Percentiles rank a stretch among this genome's conserved stretches.
These are phyloP conservation scores for Blastocrithidia nonstop DNA, from an alignment of 208 protist genomes.

Conservation along the genomic window DNA sequence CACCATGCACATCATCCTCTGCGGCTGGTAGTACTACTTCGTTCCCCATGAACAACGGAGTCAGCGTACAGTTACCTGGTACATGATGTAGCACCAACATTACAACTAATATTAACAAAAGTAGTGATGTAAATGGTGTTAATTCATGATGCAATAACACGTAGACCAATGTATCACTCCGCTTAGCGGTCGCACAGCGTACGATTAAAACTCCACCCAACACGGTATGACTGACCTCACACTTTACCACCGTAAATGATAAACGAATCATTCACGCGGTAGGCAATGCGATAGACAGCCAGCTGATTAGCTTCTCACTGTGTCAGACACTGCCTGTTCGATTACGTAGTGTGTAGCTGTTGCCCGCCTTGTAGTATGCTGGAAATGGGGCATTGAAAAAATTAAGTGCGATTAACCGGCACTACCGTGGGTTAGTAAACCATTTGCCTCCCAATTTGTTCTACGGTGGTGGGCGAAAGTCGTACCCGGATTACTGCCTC, in stretches of 20 bases:
- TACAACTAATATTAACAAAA: conserved; percentile 1
- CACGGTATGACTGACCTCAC: conserved; percentile 13
- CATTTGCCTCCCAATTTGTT: conserved; percentile 55
- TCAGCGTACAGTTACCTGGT: too few relatives aligned
- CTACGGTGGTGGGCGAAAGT: conserved; percentile 13
- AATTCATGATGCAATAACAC: background rate
- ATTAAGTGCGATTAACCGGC: conserved; percentile 33
- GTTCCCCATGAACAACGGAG: too few relatives aligned
- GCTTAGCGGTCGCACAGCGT: conserved; percentile 4
- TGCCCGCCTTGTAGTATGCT: conserved; percentile 58
- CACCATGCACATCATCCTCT: too few relatives aligned
- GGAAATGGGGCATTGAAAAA: conserved; percentile 43
- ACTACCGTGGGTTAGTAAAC: conserved; percentile 47
- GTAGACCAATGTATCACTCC: background rate
- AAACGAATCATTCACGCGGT: too few relatives aligned
- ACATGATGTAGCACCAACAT: too few relatives aligned
- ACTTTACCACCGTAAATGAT: too few relatives aligned
- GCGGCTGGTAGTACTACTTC: too few relatives aligned
- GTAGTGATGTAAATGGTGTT: background rate
- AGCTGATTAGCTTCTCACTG: conserved; percentile 24
- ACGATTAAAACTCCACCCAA: conserved; percentile 7
- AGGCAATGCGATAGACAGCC: conserved; percentile 5
- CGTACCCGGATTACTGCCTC: conserved; percentile 65
- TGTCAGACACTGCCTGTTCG: conserved; percentile 24
- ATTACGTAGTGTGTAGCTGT: conserved; percentile 43